Conservation (phyloP, 2,329 filamentous ascomycete genomes). For the Verticillium zaregamsianum region DNA sequence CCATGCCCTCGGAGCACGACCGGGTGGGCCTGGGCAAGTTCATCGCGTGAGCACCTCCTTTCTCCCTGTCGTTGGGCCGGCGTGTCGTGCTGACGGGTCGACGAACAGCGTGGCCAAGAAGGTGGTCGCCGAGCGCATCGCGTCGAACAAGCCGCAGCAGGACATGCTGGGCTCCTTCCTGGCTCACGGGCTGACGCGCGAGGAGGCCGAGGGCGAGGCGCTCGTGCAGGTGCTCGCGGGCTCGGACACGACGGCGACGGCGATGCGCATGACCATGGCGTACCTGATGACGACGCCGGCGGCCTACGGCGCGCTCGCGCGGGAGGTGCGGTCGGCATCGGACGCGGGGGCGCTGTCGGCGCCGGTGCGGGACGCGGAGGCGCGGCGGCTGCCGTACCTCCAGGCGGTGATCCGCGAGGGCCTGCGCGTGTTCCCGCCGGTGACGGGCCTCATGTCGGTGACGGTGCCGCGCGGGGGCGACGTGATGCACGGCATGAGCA, state of each 20-base stretch:
- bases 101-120: slow-evolving; percentile 15
- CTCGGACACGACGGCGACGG: slow-evolving; percentile 30
- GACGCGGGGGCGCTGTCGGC: slow-evolving; percentile 18
- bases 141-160: slow-evolving; percentile 14
- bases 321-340: slow-evolving; percentile 38
- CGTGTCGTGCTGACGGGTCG: neutral
- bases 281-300: slow-evolving; percentile 46
- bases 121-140: slow-evolving; percentile 16
- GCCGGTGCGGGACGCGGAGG: slow-evolving; percentile 29
- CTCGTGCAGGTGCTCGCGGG: slow-evolving; percentile 30
- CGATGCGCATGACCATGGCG: slow-evolving; percentile 42
- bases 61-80: neutral
- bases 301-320: slow-evolving; percentile 39
- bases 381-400: slow-evolving; percentile 38
- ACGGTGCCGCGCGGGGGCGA: slow-evolving; percentile 32
- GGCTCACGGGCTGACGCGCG: slow-evolving; percentile 26
- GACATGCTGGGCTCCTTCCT: slow-evolving; percentile 40
- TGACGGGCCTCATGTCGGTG: slow-evolving; percentile 29
- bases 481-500: slow-evolving; percentile 30
- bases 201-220: slow-evolving; percentile 24
- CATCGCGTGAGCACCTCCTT: slow-evolving; percentile 22
- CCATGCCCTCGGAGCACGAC: slow-evolving; percentile 36
- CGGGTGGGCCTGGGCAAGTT: slow-evolving; percentile 33
- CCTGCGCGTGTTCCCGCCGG: slow-evolving; percentile 40
- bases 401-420: slow-evolving; percentile 47